Evolutionary conservation across 176 grass and related monocot genomes (phyloP).

Genomic region (Echinochloa phyllopogon): DNA sequence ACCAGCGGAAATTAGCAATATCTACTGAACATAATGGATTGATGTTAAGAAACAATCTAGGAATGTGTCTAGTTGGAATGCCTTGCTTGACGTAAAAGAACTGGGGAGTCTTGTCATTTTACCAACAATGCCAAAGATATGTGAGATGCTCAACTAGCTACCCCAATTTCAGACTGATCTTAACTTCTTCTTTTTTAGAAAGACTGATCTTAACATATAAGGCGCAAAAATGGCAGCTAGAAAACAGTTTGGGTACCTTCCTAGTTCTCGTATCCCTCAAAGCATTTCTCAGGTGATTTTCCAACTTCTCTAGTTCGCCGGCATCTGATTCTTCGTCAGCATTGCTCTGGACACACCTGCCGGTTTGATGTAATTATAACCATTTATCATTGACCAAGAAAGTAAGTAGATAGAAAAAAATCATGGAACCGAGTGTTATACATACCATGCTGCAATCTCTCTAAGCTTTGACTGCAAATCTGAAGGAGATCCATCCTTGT

Average conservation of each 20-base stretch:
- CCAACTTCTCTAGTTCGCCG: background rate
- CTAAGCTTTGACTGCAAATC: background rate
- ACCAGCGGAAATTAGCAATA: too few relatives aligned
- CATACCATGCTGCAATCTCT: background rate
- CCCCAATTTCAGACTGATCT: too few relatives aligned
- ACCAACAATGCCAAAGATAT: too few relatives aligned
- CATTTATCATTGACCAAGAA: background rate
- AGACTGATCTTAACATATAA: too few relatives aligned
- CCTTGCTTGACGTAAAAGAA: too few relatives aligned
- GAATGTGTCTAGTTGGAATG: too few relatives aligned
- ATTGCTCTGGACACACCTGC: background rate
- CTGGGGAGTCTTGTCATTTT: background rate
- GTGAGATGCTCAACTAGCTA: too few relatives aligned
- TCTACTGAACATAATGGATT: too few relatives aligned
- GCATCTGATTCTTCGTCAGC: background rate
- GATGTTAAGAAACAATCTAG: too few relatives aligned
- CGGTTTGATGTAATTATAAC: background rate
- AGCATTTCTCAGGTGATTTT: background rate
- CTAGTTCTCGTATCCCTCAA: background rate
- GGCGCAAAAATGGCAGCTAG: background rate
- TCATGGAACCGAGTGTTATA: background rate
- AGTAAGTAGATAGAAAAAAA: background rate
- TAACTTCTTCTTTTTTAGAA: too few relatives aligned
- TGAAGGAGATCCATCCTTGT: background rate
- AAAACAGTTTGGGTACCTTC: background rate